Base-by-base conservation (phyloP, 805 yeast species). In the Cyberlindnera japonica region DNA sequence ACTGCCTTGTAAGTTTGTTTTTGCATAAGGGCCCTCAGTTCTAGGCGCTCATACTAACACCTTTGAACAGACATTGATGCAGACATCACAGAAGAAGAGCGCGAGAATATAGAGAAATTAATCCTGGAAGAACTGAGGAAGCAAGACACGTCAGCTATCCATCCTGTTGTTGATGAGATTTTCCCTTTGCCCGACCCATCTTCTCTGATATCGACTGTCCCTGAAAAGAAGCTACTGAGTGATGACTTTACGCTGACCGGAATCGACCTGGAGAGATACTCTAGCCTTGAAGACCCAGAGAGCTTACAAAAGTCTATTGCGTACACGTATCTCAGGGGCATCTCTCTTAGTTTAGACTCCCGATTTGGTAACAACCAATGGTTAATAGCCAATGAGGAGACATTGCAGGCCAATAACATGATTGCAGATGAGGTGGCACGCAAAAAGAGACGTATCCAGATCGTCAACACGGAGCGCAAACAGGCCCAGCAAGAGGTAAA, bases 371-470 rank as follows among this genome's bases (percentile, higher is more conserved):
- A 57, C 40, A 61, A 53, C 59, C 72, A 57, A 42, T 73, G 65
- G 69, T 54, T 54, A 36, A 49, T 57, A 9, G 61, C 48, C 56
- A 69, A 62, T 39, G 71, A 58, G 47, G 57, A 47, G 41, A 55
- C 63, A 27, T 53, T 47, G 39, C 57, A 58, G 13, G 48, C 62
- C 18, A 57, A 59, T 12, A 58, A 49, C 11, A 28, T 57, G 13
- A 42, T 68, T 4, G 54, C 53, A 13, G 50, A 47, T 1, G 59
- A 58, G 19, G 48, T 71, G 3, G 43, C 50, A 3, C 58, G 58
- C 34, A 77, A 79, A 49, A 54, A 73, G 32, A 58, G 57, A 36
- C 61, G 57, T 33, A 59, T 75, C 8, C 72, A 72, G 6, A 74
- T 69, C 5, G 40, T 76, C 13, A 67, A 71, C 33, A 45, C 37